phyloP scores from a whole-genome alignment of 495 filamentous ascomycete genomes.

The Daldinia loculata region DNA sequence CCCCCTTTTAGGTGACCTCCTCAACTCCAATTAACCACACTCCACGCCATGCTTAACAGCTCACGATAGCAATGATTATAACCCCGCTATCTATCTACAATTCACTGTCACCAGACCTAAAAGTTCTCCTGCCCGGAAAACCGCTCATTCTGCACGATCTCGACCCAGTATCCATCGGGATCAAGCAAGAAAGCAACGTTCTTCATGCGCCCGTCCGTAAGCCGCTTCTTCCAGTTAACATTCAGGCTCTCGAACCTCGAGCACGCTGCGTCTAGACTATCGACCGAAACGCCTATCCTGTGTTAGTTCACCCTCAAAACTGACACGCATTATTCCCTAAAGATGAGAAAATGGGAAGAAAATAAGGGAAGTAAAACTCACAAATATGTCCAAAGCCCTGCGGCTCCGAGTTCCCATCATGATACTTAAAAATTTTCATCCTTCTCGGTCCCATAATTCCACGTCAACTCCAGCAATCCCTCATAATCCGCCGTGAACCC shows the following conservation, averaged over 20 bases:
- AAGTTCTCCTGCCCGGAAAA: constrained; percentile 63
- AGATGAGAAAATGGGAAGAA: not conserved
- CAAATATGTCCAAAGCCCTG: constrained; percentile 95
- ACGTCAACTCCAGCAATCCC: constrained; percentile 89
- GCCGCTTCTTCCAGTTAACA: constrained; percentile 91
- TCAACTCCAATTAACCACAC: not conserved
- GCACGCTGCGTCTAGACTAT: constrained; percentile 87
- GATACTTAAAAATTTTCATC: constrained; percentile 85
- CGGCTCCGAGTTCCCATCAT: constrained; percentile 89
- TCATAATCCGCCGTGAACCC: constrained; percentile 71
- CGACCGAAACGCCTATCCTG: constrained; percentile 76
- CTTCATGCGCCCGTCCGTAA: constrained; percentile 92
- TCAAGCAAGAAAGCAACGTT: constrained; percentile 94
- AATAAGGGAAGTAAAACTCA: constrained; percentile 51
- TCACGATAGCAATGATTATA: not conserved
- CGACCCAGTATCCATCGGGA: constrained; percentile 92
- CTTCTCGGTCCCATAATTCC: constrained; percentile 97
- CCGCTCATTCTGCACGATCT: constrained; percentile 81
- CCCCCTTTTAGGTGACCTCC: not conserved
- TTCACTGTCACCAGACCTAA: constrained; percentile 26
- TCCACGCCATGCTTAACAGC: not conserved
- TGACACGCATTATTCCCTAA: not conserved
- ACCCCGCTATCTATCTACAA: not conserved
- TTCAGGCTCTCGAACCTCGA: constrained; percentile 80
- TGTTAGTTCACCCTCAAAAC: constrained; percentile 37